Base-by-base conservation (phyloP, 441 rosid species). In the Erodium trifolium region DNA sequence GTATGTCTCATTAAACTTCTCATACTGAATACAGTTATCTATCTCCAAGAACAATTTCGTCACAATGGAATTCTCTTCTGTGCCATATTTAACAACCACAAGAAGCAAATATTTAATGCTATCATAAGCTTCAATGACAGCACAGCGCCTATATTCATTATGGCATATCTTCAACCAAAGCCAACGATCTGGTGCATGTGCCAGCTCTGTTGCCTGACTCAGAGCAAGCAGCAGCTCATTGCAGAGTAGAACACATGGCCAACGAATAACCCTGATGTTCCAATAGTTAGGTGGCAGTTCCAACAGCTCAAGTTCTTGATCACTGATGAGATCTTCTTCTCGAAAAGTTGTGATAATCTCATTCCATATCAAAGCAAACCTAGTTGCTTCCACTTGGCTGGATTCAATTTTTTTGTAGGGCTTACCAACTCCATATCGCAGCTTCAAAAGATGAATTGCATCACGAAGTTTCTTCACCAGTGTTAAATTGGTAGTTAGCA, bases 161-260 rank as follows among this genome's bases (percentile, higher is more conserved):
- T 68, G 0, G 76, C 71, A 73, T 41, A 73, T 69, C 72, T 69
- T 68, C 34, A 13, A 16, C 69, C 72, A 68, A 23, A 68, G 60
- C 68, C 49, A 35, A 65, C 62, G 4, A 41, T 73, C 76, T 4
- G 72, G 55, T 37, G 17, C 31, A 14, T 73, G 59, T 1, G 17
- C 35, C 27, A 73, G 17, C 23, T 73, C 68, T 43, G 18, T 45
- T 17, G 72, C 68, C 69, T 68, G 65, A 39, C 72, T 55, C 41
- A 73, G 55, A n/a, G 76, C 76, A 11, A 63, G 65, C 35, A 68
- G 45, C 65, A 73, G 57, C 51, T 68, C 71, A 53, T 73, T 68
- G 41, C 72, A 39, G 29, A 73, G 72, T 29, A 73, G 76, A 31
- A 68, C 57, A 68, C 76, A 73, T 12, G 76, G 76, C 76, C 76